Percentiles rank a stretch among this genome's conserved stretches.
Evolutionary conservation across 805 yeast species (phyloP).

Genomic region (Yarrowia yakushimensis): DNA sequence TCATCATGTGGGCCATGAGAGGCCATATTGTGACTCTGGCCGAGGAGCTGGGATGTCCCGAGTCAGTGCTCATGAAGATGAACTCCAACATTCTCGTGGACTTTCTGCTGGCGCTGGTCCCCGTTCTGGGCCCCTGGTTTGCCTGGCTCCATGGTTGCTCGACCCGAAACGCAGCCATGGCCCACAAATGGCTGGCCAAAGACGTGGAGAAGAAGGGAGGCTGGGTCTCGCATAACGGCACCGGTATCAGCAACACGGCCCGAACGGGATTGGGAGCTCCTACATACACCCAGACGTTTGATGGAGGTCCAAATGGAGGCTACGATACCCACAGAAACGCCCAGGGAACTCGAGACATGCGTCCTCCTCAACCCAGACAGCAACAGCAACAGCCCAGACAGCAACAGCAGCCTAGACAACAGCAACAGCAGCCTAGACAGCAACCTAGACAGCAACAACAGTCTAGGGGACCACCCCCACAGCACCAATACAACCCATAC

Average conservation of each 20-base stretch:
- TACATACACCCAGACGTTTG: background rate
- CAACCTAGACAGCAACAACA: background rate
- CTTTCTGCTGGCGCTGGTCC: constrained; percentile 70
- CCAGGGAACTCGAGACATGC: background rate
- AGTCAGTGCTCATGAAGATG: constrained; percentile 59
- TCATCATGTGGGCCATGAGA: constrained; percentile 75
- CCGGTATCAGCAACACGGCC: background rate
- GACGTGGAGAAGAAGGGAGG: constrained; percentile 16
- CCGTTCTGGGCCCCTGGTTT: constrained; percentile 72
- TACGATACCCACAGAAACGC: background rate
- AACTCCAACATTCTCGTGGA: constrained; percentile 74
- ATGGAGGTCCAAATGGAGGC: background rate
- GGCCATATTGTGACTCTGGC: constrained; percentile 62
- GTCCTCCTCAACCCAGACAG: background rate
- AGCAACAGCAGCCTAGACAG: background rate
- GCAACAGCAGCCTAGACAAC: background rate
- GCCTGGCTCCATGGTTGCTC: constrained; percentile 83
- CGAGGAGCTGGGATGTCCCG: constrained; percentile 56
- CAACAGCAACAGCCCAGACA: background rate
- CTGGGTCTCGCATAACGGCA: constrained; percentile 4
- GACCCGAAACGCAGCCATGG: constrained; percentile 74
- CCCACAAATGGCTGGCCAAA: constrained; percentile 9
- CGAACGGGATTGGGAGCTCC: background rate
- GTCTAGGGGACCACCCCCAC: background rate
- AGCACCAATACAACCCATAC: constrained; percentile 5